A percentile compares a stretch with the other conserved stretches of the same genome.
phyloP scores from a whole-genome alignment of 805 yeast species.

The Kodamaea fukazawae region DNA sequence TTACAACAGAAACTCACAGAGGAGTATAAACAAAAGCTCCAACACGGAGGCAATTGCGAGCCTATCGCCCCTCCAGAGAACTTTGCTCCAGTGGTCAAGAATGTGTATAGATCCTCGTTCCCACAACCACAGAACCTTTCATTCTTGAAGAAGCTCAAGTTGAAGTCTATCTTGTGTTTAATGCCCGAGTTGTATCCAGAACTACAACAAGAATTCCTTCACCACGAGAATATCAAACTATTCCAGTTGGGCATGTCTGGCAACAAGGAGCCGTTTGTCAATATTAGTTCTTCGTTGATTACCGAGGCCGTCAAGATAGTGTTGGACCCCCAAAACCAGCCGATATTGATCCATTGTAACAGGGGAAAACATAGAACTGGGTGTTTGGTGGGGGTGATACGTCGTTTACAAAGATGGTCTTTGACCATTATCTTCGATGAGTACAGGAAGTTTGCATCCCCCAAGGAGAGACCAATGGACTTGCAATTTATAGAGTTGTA shows the following conservation, averaged over 20 bases:
- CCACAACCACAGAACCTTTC: constrained; percentile 82
- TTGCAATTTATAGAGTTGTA: constrained; percentile 93
- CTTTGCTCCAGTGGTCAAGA: constrained; percentile 73
- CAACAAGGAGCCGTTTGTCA: constrained; percentile 91
- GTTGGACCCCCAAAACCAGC: constrained; percentile 83
- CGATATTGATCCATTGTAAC: constrained; percentile 90
- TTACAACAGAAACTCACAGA: constrained; percentile 20
- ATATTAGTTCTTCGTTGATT: constrained; percentile 61
- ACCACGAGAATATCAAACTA: constrained; percentile 58
- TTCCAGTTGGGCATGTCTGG: constrained; percentile 94
- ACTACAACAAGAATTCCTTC: constrained; percentile 65
- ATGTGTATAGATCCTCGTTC: constrained; percentile 83
- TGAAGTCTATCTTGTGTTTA: constrained; percentile 76
- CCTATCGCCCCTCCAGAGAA: constrained; percentile 78
- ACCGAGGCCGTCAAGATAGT: constrained; percentile 80
- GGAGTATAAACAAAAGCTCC: constrained; percentile 14
- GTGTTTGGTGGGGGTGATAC: constrained; percentile 87
- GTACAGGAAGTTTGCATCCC: constrained; percentile 89
- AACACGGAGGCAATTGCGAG: constrained; percentile 7
- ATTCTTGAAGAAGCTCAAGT: constrained; percentile 57
- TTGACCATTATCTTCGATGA: constrained; percentile 93
- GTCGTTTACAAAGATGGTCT: constrained; percentile 90
- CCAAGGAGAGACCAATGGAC: constrained; percentile 92
- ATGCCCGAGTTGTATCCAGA: constrained; percentile 91
- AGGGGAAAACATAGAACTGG: constrained; percentile 97